A percentile compares a stretch with the other conserved stretches of the same genome.
Conservation (phyloP, 352 stramenopile genomes). For the Phytophthora parvispora region DNA sequence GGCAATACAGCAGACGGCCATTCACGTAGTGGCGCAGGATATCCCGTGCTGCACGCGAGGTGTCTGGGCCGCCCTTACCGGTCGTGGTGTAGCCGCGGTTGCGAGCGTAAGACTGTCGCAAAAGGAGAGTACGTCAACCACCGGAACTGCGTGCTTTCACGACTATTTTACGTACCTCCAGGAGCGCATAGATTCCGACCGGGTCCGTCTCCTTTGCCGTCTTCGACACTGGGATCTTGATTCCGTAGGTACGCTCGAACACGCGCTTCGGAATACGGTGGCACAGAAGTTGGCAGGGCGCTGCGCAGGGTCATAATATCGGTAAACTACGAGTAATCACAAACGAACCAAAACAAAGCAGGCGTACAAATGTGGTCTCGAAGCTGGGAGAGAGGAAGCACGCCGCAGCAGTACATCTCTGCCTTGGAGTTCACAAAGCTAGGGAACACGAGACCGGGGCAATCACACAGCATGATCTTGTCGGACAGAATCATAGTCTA, state of each 20-base stretch:
- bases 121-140: slow-evolving; percentile 4
- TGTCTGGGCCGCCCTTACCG: slow-evolving; percentile 96
- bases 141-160: not conserved
- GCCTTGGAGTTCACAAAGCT: slow-evolving; percentile 99
- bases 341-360: not conserved
- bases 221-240: slow-evolving; percentile 88
- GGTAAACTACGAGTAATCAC: not conserved
- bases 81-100: slow-evolving; percentile 95
- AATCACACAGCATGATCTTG: slow-evolving; percentile 99
- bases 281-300: slow-evolving; percentile 96
- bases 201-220: slow-evolving; percentile 77
- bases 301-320: slow-evolving; percentile 28
- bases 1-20: slow-evolving; percentile 98
- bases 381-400: slow-evolving; percentile 99
- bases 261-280: slow-evolving; percentile 96
- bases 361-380: slow-evolving; percentile 93
- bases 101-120: slow-evolving; percentile 75
- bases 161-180: slow-evolving; percentile 53
- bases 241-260: slow-evolving; percentile 98
- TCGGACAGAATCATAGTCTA: slow-evolving; percentile 97
- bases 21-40: slow-evolving; percentile 99
- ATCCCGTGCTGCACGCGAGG: slow-evolving; percentile 95
- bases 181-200: slow-evolving; percentile 83
- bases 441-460: slow-evolving; percentile 99
- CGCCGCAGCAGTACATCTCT: slow-evolving; percentile 99